Evolutionary conservation across 192 early-diverging fungal species (phyloP).

Genomic region (Phycomyces blakesleeanus): DNA sequence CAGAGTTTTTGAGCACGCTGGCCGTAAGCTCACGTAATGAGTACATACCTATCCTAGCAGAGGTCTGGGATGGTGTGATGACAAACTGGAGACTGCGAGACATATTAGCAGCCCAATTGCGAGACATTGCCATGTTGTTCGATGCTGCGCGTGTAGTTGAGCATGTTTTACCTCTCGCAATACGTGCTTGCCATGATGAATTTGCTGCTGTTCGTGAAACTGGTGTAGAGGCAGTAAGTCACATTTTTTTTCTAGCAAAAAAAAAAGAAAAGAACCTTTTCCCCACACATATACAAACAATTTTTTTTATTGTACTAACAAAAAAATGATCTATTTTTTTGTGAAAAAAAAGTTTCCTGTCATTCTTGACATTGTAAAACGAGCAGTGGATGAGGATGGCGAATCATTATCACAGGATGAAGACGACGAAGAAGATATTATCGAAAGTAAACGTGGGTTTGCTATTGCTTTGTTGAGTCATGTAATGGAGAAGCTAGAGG

Average conservation of each 20-base stretch:
- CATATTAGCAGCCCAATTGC: slow-evolving; percentile 63
- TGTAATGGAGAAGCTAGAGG: slow-evolving; percentile 37
- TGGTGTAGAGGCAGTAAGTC: slow-evolving; percentile 42
- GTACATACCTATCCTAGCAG: slow-evolving; percentile 60
- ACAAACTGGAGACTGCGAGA: slow-evolving; percentile 73
- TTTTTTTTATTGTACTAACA: no score
- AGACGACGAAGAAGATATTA: slow-evolving; percentile 31
- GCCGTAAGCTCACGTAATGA: slow-evolving; percentile 56
- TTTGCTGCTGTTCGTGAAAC: slow-evolving; percentile 54
- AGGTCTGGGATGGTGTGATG: slow-evolving; percentile 66
- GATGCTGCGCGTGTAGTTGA: slow-evolving; percentile 56
- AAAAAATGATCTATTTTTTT: no score
- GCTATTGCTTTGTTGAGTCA: slow-evolving; percentile 29
- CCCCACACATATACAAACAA: no score
- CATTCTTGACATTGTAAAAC: slow-evolving; percentile 39
- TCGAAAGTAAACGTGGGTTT: slow-evolving; percentile 31
- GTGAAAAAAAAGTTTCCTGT: slow-evolving; percentile 33
- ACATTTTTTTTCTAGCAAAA: slow-evolving; percentile 5
- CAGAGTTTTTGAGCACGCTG: slow-evolving; percentile 61
- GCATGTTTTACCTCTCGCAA: slow-evolving; percentile 63
- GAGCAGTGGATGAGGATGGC: slow-evolving; percentile 30
- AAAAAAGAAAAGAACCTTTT: slow-evolving; percentile 6
- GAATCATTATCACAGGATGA: slow-evolving; percentile 22
- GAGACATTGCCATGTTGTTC: slow-evolving; percentile 58
- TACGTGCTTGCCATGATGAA: slow-evolving; percentile 50